A percentile compares a stretch with the other conserved stretches of the same genome.
Conservation (phyloP, 2,329 filamentous ascomycete genomes). For the Fusarium piperis region DNA sequence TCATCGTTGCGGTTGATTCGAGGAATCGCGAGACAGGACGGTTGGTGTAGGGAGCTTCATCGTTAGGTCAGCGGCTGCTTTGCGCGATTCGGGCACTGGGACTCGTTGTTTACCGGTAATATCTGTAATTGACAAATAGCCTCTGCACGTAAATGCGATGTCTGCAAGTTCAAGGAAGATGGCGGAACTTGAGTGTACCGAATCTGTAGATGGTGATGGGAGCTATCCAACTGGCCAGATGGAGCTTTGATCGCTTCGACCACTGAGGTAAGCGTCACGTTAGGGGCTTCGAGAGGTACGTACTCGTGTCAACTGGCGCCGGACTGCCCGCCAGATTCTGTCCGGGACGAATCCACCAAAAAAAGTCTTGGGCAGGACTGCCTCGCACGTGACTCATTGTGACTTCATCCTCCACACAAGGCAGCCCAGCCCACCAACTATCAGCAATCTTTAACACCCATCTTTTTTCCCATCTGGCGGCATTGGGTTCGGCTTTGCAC, state of each 20-base stretch:
- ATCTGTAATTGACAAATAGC: background rate
- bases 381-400: constrained; percentile 39
- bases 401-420: constrained; percentile 44
- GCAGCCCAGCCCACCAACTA: constrained; percentile 43
- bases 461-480: constrained; percentile 33
- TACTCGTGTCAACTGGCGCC: constrained; percentile 16
- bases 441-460: constrained; percentile 38
- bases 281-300: constrained; percentile 26
- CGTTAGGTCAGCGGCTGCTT: constrained; percentile 19
- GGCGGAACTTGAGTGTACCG: background rate
- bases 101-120: constrained; percentile 4
- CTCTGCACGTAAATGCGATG: background rate
- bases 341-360: constrained; percentile 5
- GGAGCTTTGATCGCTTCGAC: constrained; percentile 34
- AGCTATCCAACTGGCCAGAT: constrained; percentile 42
- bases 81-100: background rate
- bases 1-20: constrained; percentile 71
- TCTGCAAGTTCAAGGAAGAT: background rate
- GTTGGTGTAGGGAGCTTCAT: constrained; percentile 11
- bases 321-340: background rate
- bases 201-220: constrained; percentile 24
- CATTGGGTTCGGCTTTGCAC: constrained; percentile 21
- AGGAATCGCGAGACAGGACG: constrained; percentile 1
- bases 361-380: constrained; percentile 30
- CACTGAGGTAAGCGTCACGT: constrained; percentile 13